Conservation (phyloP, 768 basidiomycete genomes). For the Fomitopsis pulvina region DNA sequence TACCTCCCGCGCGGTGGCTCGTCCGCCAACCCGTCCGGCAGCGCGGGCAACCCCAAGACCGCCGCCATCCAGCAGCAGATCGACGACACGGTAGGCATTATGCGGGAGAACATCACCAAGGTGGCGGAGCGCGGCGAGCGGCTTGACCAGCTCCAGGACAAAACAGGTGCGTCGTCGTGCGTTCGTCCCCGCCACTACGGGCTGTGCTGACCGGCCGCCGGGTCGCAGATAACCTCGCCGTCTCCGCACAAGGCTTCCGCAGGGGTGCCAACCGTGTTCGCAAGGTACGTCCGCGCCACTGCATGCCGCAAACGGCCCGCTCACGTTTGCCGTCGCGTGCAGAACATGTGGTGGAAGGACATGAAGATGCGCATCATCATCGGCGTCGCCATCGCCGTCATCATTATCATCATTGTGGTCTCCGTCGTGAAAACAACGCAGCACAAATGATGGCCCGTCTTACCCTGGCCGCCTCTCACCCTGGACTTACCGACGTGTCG, state of each 20-base stretch:
- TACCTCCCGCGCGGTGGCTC: slow-evolving; percentile 86
- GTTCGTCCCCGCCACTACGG: slow-evolving; percentile 1
- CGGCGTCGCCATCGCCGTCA: slow-evolving; percentile 79
- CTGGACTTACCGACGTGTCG: background rate
- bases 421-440: slow-evolving; percentile 83
- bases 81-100: slow-evolving; percentile 94
- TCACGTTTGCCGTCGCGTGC: background rate
- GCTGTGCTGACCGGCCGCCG: background rate
- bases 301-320: background rate
- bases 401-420: slow-evolving; percentile 94
- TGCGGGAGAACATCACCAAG: slow-evolving; percentile 97
- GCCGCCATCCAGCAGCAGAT: slow-evolving; percentile 96
- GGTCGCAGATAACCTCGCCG: slow-evolving; percentile 81
- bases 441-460: slow-evolving; percentile 14
- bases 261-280: slow-evolving; percentile 95
- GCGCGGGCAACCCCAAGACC: slow-evolving; percentile 72
- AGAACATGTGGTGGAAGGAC: slow-evolving; percentile 99
- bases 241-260: slow-evolving; percentile 98
- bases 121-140: slow-evolving; percentile 94
- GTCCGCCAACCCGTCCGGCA: slow-evolving; percentile 43
- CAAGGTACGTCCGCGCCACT: slow-evolving; percentile 58
- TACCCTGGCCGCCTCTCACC: background rate
- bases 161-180: slow-evolving; percentile 70
- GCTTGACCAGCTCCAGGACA: slow-evolving; percentile 91
- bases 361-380: slow-evolving; percentile 99